These are phyloP conservation scores for Stephania yunnanensis DNA, from an alignment of 164 flowering plant genomes.

Conservation along the genomic window DNA sequence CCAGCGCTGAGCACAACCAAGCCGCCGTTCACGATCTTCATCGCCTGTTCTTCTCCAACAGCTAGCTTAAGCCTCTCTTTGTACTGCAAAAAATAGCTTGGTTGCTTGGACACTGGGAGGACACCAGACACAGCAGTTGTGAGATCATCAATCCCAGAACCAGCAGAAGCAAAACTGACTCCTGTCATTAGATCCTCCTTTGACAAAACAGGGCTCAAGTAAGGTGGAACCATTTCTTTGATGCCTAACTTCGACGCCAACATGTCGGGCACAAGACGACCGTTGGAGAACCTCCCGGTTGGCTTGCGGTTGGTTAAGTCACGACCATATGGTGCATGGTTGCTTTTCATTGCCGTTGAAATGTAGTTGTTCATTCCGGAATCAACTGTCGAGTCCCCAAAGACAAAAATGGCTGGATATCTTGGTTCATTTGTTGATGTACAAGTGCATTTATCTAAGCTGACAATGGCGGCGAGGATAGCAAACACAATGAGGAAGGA, in stretches of 20 bases:
- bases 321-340: slow-evolving; percentile 43
- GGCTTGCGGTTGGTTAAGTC: slow-evolving; percentile 31
- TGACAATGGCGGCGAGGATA: not conserved
- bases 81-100: slow-evolving; percentile 24
- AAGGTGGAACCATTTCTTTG: slow-evolving; percentile 50
- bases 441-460: not conserved
- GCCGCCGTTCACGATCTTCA: slow-evolving; percentile 22
- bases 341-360: slow-evolving; percentile 13
- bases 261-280: slow-evolving; percentile 44
- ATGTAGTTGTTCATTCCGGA: slow-evolving; percentile 61
- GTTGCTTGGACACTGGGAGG: slow-evolving; percentile 37
- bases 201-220: slow-evolving; percentile 33
- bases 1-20: slow-evolving; percentile 48
- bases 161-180: slow-evolving; percentile 57
- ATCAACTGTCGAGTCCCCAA: slow-evolving; percentile 65
- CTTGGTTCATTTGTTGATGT: not conserved
- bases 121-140: slow-evolving; percentile 16
- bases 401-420: slow-evolving; percentile 42
- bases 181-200: slow-evolving; percentile 33
- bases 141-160: slow-evolving; percentile 47
- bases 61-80: slow-evolving; percentile 22
- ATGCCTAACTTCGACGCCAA: slow-evolving; percentile 35
- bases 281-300: slow-evolving; percentile 62
- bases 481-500: slow-evolving; percentile 1
- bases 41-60: slow-evolving; percentile 35